These are phyloP conservation scores for Polyporus arcularius DNA, from an alignment of 768 basidiomycete species.

Conservation along the genomic window DNA sequence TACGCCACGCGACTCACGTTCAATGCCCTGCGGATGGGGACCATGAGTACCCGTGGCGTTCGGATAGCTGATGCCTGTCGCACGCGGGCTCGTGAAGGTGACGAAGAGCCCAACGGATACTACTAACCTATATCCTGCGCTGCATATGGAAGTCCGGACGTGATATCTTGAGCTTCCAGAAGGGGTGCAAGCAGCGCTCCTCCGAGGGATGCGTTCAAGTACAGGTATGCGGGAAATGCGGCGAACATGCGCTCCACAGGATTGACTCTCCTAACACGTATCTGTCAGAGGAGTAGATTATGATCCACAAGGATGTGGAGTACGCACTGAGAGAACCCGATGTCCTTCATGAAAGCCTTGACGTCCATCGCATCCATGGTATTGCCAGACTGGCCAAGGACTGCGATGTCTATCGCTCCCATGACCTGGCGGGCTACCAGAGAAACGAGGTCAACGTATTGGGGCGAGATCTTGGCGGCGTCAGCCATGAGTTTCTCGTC, in stretches of 20 bases:
- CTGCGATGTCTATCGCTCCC: slow-evolving; percentile 29
- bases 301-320: no score
- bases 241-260: slow-evolving; percentile 36
- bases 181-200: slow-evolving; percentile 30
- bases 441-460: slow-evolving; percentile 28
- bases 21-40: slow-evolving; percentile 6
- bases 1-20: slow-evolving; percentile 1
- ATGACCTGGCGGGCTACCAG: slow-evolving; percentile 30
- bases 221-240: slow-evolving; percentile 31
- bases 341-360: slow-evolving; percentile 22
- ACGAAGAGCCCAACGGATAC: neutral
- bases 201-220: slow-evolving; percentile 32
- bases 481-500: slow-evolving; percentile 26
- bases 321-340: neutral
- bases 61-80: slow-evolving; percentile 14
- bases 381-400: slow-evolving; percentile 16
- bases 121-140: slow-evolving; percentile 30
- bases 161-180: slow-evolving; percentile 24
- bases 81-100: no score
- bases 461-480: slow-evolving; percentile 22
- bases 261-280: slow-evolving; percentile 24
- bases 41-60: slow-evolving; percentile 13
- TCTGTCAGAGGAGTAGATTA: neutral
- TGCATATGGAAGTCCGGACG: slow-evolving; percentile 24
- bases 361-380: slow-evolving; percentile 27